Evolutionary conservation across 1,139 yeast species (phyloP).

Genomic region (Kodamaea fungicola): DNA sequence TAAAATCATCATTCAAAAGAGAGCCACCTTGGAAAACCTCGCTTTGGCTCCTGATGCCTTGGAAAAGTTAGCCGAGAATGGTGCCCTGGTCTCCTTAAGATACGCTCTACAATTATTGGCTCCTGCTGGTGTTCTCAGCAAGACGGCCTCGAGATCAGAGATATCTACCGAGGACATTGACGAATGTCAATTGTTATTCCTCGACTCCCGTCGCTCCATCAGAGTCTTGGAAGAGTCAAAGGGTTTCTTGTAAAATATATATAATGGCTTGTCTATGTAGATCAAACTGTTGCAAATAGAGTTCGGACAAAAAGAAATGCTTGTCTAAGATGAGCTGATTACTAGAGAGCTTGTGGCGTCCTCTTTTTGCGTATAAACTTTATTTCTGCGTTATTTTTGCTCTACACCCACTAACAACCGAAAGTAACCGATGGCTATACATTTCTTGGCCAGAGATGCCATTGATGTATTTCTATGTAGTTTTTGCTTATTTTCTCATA

Average conservation of each 20-base stretch:
- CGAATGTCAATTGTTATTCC: conserved; percentile 79
- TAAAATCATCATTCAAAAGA: conserved; percentile 72
- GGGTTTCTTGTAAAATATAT: conserved; percentile 39
- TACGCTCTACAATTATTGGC: conserved; percentile 88
- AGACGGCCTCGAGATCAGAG: conserved; percentile 68
- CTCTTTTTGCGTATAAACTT: background rate
- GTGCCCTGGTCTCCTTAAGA: conserved; percentile 75
- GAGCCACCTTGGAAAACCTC: conserved; percentile 74
- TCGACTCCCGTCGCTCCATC: conserved; percentile 87
- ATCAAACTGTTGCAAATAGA: too few relatives aligned
- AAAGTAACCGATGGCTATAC: too few relatives aligned
- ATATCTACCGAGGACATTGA: conserved; percentile 71
- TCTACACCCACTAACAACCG: too few relatives aligned
- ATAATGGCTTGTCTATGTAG: background rate
- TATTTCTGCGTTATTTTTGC: too few relatives aligned
- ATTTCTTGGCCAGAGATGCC: too few relatives aligned
- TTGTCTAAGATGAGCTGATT: conserved; percentile 1
- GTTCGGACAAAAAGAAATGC: background rate
- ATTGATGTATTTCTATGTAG: too few relatives aligned
- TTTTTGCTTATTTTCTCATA: too few relatives aligned
- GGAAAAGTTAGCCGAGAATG: conserved; percentile 67
- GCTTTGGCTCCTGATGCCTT: conserved; percentile 65
- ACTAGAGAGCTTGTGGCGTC: background rate
- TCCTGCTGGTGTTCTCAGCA: conserved; percentile 83
- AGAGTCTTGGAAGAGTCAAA: conserved; percentile 59